Evolutionary conservation across 2,329 filamentous ascomycete species (phyloP), one percentile per base, ranked within the genome.

Genomic region (Chalaropsis thielavioides): DNA sequence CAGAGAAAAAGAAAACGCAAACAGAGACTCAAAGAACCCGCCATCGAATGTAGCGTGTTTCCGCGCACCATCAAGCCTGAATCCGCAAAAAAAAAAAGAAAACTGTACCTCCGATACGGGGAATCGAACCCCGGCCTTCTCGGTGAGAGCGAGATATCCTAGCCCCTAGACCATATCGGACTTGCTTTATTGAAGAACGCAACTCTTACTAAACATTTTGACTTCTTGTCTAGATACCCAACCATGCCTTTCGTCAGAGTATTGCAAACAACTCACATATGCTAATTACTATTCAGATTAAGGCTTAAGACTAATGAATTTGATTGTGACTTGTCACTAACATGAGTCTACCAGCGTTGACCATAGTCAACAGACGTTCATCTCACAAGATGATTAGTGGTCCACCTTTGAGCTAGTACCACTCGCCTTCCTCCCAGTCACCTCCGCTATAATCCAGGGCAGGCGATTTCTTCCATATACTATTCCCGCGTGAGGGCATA

Each of bases 91-190:
- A 31, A 31, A 31, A 31, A 31, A 31, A 31, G 31, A 31, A 31
- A 31, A n/a, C n/a, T 31, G 2, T 3, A 31, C 31, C 64, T 69
- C 68, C 68, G 67, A 65, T 68, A 68, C 68, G 63, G 68, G 68
- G 68, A 69, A 69, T 69, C 66, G 68, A 69, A 69, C 68, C 68
- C 68, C 63, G 68, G 66, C 66, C 68, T 66, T 62, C 66, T 65
- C 68, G 68, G 68, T 65, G 66, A 68, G 62, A 68, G 65, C 67
- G 65, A 66, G 65, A 67, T 64, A 68, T 68, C 61, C 64, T 68
- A 68, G 59, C 67, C 67, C 61, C 59, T 67, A 68, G 61, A 67
- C 67, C 58, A 68, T 64, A 66, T 64, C 64, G 65, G 67, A 68
- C 56, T 43, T 44, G 27, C 13, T 24, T n/a, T 35, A 3, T 43